phyloP scores from a whole-genome alignment of 208 protist genomes.

The Leishmania lainsoni region DNA sequence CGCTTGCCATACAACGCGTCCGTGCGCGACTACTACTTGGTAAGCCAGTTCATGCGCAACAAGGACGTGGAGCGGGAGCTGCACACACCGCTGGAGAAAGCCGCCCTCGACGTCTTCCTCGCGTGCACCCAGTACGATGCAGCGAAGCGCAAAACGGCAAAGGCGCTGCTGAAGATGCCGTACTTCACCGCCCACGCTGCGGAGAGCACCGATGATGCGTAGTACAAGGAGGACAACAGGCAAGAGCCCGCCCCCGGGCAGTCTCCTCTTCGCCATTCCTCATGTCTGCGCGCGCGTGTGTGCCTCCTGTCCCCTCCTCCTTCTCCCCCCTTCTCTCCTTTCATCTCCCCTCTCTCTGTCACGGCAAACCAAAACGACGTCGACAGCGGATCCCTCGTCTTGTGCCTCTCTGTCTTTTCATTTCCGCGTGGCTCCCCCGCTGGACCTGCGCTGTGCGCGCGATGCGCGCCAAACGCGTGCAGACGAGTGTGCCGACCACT shows the following conservation, averaged over 20 bases:
- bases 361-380: no score
- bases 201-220: not conserved
- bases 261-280: not conserved
- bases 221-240: not conserved
- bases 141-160: constrained; percentile 43
- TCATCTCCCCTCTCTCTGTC: no score
- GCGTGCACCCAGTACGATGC: constrained; percentile 48
- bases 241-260: not conserved
- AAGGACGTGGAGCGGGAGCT: constrained; percentile 40
- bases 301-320: not conserved
- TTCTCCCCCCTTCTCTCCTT: not conserved
- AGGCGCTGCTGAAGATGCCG: constrained; percentile 47
- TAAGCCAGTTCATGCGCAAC: constrained; percentile 44
- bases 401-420: no score
- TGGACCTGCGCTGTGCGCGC: no score
- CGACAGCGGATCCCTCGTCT: no score
- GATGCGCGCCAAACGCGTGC: no score
- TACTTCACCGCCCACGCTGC: constrained; percentile 37
- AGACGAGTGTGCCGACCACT: no score
- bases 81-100: constrained; percentile 26
- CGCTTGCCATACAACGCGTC: constrained; percentile 47
- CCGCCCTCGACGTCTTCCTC: constrained; percentile 50
- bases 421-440: no score
- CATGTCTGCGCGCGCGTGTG: not conserved
- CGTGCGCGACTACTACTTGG: constrained; percentile 34